phyloP scores from a whole-genome alignment of 805 yeast genomes.

The Starmera dryadoides region DNA sequence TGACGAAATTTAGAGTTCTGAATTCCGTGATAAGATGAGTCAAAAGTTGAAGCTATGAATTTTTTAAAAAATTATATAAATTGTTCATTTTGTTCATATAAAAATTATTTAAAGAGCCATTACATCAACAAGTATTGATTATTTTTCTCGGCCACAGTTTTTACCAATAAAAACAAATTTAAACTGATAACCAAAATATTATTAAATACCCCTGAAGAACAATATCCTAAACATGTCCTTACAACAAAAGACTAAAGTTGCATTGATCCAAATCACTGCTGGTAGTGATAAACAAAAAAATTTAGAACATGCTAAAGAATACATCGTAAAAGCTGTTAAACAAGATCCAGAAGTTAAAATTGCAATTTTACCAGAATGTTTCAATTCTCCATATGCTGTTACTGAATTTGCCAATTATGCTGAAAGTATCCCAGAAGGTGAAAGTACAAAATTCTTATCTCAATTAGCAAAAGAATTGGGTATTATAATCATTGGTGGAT shows the following conservation, averaged over 20 bases:
- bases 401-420: slow-evolving; percentile 82
- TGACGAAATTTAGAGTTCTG: no score
- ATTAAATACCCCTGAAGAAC: no score
- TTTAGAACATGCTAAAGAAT: slow-evolving; percentile 56
- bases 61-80: no score
- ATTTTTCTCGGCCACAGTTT: no score
- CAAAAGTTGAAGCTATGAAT: no score
- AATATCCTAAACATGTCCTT: no score
- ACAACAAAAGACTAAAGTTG: slow-evolving; percentile 42
- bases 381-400: slow-evolving; percentile 92
- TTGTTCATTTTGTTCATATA: no score
- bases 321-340: slow-evolving; percentile 54
- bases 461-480: slow-evolving; percentile 57
- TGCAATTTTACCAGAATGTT: slow-evolving; percentile 92
- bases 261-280: slow-evolving; percentile 73
- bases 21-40: no score
- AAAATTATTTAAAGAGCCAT: no score
- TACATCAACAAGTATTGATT: no score
- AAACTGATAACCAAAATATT: no score
- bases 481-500: slow-evolving; percentile 80
- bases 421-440: slow-evolving; percentile 76
- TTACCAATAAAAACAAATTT: no score
- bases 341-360: slow-evolving; percentile 60
- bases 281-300: slow-evolving; percentile 71
- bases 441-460: slow-evolving; percentile 56